These are phyloP conservation scores for Metschnikowia borealis DNA, from an alignment of 805 yeast species.

Conservation along the genomic window DNA sequence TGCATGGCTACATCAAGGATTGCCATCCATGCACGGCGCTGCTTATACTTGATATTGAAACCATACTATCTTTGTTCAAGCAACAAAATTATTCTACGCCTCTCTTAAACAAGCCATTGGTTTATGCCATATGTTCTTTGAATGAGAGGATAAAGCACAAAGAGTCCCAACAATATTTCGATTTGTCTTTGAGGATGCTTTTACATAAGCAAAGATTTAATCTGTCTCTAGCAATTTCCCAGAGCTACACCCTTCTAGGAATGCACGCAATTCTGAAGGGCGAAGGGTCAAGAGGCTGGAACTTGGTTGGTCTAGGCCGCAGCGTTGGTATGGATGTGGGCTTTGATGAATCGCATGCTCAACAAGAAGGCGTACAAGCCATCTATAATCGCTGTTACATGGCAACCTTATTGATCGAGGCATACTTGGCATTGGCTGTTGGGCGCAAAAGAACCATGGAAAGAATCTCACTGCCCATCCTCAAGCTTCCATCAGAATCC, in stretches of 20 bases:
- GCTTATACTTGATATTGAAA: conserved; percentile 10
- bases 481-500: conserved; percentile 12
- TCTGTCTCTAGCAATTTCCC: conserved; percentile 15
- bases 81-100: conserved; percentile 10
- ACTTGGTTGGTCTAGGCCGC: conserved; percentile 14
- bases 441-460: conserved; percentile 13
- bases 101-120: conserved; percentile 8
- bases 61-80: conserved; percentile 11
- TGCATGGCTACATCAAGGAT: conserved; percentile 10
- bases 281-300: conserved; percentile 17
- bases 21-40: conserved; percentile 7
- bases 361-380: neutral
- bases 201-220: conserved; percentile 6
- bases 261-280: conserved; percentile 16
- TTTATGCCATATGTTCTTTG: conserved; percentile 17
- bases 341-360: conserved; percentile 11
- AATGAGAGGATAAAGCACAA: conserved; percentile 7
- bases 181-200: conserved; percentile 7
- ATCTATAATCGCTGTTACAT: conserved; percentile 12
- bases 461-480: conserved; percentile 10
- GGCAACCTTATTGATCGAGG: conserved; percentile 14
- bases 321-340: conserved; percentile 17
- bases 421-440: conserved; percentile 13
- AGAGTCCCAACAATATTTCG: conserved; percentile 16
- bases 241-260: conserved; percentile 14